A percentile compares a stretch with the other conserved stretches of the same genome.
These are phyloP conservation scores for Tetrahymena elliotti DNA, from an alignment of 73 alveolate species.

Conservation along the genomic window DNA sequence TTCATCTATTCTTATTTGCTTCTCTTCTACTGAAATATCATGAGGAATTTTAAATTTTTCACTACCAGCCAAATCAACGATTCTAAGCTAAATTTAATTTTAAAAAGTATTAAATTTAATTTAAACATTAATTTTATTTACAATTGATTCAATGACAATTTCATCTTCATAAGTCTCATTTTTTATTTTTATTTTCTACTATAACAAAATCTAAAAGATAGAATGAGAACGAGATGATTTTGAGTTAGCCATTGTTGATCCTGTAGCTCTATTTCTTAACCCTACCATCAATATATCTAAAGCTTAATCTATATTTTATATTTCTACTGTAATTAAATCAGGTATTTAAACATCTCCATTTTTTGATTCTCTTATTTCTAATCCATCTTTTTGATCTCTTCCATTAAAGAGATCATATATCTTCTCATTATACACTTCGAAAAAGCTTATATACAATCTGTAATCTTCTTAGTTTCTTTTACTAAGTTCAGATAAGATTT, in stretches of 20 bases:
- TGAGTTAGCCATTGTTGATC: constrained; percentile 38
- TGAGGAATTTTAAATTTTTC: constrained; percentile 73
- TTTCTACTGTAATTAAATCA: constrained; percentile 2
- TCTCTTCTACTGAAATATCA: constrained; percentile 26
- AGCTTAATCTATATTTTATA: constrained; percentile 31
- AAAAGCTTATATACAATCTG: constrained; percentile 23
- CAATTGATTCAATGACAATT: not conserved
- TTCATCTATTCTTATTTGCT: constrained; percentile 23
- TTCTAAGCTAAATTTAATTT: constrained; percentile 7
- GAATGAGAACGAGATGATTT: constrained; percentile 38
- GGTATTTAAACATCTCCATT: constrained; percentile 49
- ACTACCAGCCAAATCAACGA: constrained; percentile 83
- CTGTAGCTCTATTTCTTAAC: constrained; percentile 38
- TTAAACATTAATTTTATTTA: not conserved
- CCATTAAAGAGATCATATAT: constrained; percentile 20
- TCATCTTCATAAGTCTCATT: constrained; percentile 19
- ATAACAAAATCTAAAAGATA: constrained; percentile 16
- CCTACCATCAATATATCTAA: constrained; percentile 34
- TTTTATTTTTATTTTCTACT: constrained; percentile 7
- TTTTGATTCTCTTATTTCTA: constrained; percentile 37
- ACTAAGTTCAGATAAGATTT: not conserved
- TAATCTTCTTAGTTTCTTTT: constrained; percentile 21
- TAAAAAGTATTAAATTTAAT: not conserved
- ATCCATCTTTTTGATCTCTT: constrained; percentile 10
- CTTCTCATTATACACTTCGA: constrained; percentile 36